Conservation (phyloP, 2,329 filamentous ascomycete genomes). For the Chaetomium sp. region DNA sequence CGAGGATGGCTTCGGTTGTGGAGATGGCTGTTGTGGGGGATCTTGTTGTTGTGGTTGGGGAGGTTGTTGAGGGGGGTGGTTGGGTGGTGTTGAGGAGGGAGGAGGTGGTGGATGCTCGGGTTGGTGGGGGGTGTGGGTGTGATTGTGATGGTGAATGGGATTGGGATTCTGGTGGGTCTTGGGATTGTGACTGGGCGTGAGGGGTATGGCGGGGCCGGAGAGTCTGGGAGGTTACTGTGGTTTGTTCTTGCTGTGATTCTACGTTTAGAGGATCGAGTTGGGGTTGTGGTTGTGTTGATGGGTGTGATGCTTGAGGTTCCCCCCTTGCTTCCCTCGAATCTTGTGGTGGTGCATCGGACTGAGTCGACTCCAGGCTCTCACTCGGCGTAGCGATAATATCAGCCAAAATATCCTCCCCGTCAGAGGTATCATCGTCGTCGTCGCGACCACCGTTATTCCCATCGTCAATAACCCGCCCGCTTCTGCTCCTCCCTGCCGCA, state of each 20-base stretch:
- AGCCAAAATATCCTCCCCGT: conserved; percentile 52
- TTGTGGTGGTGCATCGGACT: conserved; percentile 20
- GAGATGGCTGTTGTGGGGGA: conserved; percentile 32
- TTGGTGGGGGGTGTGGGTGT: no score
- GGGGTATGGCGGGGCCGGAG: conserved; percentile 25
- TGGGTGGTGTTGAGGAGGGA: conserved; percentile 16
- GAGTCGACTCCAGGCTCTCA: conserved; percentile 42
- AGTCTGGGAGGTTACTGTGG: conserved; percentile 29
- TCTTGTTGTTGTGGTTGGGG: conserved; percentile 16
- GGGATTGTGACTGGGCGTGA: background rate
- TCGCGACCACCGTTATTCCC: conserved; percentile 32
- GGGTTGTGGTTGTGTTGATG: background rate
- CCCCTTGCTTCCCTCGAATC: conserved; percentile 19
- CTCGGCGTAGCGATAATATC: conserved; percentile 50
- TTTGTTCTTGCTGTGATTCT: conserved; percentile 16
- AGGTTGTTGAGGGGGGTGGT: background rate
- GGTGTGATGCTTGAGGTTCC: conserved; percentile 11
- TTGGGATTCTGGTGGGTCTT: background rate
- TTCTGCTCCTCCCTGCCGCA: conserved; percentile 5
- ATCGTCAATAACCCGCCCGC: no score
- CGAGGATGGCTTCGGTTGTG: conserved; percentile 64
- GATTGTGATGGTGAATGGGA: no score
- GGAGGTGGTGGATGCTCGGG: conserved; percentile 2
- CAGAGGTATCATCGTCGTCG: conserved; percentile 40
- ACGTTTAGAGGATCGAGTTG: background rate